phyloP scores from a whole-genome alignment of 2,329 filamentous ascomycete genomes.

The Aspergillus ruber region DNA sequence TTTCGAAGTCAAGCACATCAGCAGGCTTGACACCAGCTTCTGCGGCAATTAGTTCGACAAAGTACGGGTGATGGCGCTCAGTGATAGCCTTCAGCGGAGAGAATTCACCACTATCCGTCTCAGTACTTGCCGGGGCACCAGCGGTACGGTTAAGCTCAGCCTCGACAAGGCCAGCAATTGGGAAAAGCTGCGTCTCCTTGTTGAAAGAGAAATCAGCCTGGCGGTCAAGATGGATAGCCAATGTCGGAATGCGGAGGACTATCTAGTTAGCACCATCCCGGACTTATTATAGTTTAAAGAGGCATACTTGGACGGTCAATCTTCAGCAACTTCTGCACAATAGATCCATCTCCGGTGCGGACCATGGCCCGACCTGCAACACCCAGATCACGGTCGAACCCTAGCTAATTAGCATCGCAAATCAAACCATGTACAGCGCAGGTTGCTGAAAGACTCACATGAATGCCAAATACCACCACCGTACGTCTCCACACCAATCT shows the following conservation, averaged over 20 bases:
- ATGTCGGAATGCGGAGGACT: conserved; percentile 81
- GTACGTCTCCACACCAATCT: conserved; percentile 94
- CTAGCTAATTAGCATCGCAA: conserved; percentile 21
- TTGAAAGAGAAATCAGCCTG: conserved; percentile 84
- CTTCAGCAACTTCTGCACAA: conserved; percentile 80
- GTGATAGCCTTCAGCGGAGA: conserved; percentile 69
- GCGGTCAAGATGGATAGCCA: conserved; percentile 90
- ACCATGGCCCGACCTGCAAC: conserved; percentile 86
- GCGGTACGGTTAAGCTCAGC: conserved; percentile 78
- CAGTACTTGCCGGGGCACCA: conserved; percentile 27
- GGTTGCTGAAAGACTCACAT: conserved; percentile 41
- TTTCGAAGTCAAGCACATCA: conserved; percentile 85
- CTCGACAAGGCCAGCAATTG: conserved; percentile 79
- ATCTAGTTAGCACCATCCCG: background rate
- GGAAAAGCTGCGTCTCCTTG: conserved; percentile 93
- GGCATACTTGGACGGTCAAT: conserved; percentile 67
- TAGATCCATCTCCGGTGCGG: conserved; percentile 63
- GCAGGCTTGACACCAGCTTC: conserved; percentile 65
- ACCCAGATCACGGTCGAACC: conserved; percentile 92
- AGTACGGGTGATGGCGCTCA: conserved; percentile 80
- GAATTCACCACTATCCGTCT: conserved; percentile 50
- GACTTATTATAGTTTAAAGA: background rate
- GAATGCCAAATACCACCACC: conserved; percentile 96
- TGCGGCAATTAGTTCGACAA: conserved; percentile 77
- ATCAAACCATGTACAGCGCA: background rate